Evolutionary conservation across 202 grass and related monocot species (phyloP).

Genomic region (Sporobolus alterniflorus): DNA sequence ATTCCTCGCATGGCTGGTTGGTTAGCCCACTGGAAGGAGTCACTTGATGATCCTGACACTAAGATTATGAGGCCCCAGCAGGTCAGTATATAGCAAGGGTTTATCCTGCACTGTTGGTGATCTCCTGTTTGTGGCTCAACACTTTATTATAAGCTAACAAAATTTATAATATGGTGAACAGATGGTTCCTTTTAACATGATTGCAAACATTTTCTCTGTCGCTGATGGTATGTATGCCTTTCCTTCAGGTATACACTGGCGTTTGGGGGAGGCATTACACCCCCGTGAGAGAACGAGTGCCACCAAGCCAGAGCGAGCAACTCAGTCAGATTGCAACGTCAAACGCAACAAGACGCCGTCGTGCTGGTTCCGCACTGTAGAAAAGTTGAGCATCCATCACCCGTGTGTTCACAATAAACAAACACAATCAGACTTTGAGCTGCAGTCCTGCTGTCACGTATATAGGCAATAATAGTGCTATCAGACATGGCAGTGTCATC

Average conservation of each 20-base stretch:
- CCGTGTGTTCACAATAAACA: conserved; percentile 25
- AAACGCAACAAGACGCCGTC: conserved; percentile 83
- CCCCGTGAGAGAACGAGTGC: conserved; percentile 18
- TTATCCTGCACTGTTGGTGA: too few relatives aligned
- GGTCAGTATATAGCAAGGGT: conserved; percentile 39
- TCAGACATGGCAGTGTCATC: not conserved
- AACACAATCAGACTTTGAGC: not conserved
- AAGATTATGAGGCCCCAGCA: conserved; percentile 99
- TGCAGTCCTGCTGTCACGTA: not conserved
- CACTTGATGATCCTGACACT: conserved; percentile 95
- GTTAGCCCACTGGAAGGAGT: conserved; percentile 95
- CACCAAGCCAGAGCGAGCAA: conserved; percentile 42
- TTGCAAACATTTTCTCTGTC: not conserved
- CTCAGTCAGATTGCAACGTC: conserved; percentile 81
- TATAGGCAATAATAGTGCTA: conserved; percentile 36
- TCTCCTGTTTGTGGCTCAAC: not conserved
- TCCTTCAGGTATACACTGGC: conserved; percentile 78
- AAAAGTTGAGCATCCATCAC: not conserved
- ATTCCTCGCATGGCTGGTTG: conserved; percentile 98
- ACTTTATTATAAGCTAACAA: not conserved
- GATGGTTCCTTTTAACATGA: not conserved
- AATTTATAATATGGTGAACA: too few relatives aligned
- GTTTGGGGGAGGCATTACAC: conserved; percentile 86
- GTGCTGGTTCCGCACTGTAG: conserved; percentile 78
- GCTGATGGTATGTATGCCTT: not conserved